A percentile compares a stretch with the other conserved stretches of the same genome.
Conservation (phyloP, 1,139 yeast species). For the Magnusiomyces fungicola region DNA sequence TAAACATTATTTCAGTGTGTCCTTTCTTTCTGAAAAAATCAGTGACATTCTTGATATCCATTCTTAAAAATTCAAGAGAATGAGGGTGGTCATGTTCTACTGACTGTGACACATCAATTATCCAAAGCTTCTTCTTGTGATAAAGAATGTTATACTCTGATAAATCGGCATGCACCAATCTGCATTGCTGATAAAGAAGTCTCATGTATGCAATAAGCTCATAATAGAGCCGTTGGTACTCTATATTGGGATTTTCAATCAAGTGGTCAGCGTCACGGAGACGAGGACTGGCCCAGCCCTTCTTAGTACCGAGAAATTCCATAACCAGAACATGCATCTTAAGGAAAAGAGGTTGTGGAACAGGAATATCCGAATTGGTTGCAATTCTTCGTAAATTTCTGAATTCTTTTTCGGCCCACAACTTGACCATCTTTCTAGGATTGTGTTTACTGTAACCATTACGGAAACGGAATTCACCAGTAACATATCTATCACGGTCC, state of each 20-base stretch:
- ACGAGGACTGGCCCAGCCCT: slow-evolving; percentile 81
- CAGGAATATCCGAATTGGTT: slow-evolving; percentile 70
- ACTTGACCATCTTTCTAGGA: slow-evolving; percentile 93
- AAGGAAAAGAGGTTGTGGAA: slow-evolving; percentile 86
- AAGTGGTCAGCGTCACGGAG: slow-evolving; percentile 55
- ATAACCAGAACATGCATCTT: slow-evolving; percentile 88
- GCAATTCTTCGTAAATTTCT: slow-evolving; percentile 74
- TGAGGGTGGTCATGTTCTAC: slow-evolving; percentile 98
- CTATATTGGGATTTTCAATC: slow-evolving; percentile 29
- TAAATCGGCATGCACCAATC: slow-evolving; percentile 92
- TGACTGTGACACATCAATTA: slow-evolving; percentile 94
- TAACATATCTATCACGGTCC: slow-evolving; percentile 92
- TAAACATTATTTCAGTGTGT: slow-evolving; percentile 51
- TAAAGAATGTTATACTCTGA: slow-evolving; percentile 88
- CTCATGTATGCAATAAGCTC: slow-evolving; percentile 82
- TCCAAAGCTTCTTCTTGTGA: slow-evolving; percentile 71
- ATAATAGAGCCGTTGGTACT: slow-evolving; percentile 58
- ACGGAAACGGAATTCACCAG: slow-evolving; percentile 90
- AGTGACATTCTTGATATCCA: slow-evolving; percentile 95
- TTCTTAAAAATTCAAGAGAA: slow-evolving; percentile 87
- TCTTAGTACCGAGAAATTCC: slow-evolving; percentile 74
- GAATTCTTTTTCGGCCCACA: slow-evolving; percentile 98
- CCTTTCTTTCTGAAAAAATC: slow-evolving; percentile 74
- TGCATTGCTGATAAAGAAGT: slow-evolving; percentile 77
- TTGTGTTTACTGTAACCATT: slow-evolving; percentile 79